Conservation (phyloP, 306 rosid species). For the Vigna reflexopilosa region DNA sequence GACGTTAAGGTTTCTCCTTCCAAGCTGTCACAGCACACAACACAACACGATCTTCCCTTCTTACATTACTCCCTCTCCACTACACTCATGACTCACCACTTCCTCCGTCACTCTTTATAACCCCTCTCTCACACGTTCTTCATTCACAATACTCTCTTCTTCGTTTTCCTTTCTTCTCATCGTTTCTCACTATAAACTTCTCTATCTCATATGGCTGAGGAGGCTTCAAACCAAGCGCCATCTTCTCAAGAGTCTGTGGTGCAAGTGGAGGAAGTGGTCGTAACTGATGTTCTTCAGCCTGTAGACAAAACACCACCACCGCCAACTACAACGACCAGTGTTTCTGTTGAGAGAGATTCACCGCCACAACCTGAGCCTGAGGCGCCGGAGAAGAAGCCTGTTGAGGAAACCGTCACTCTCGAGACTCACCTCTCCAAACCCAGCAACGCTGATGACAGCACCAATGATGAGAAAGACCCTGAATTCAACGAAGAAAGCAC, state of each 20-base stretch:
- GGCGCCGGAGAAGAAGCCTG: constrained; percentile 34
- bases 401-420: constrained; percentile 38
- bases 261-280: constrained; percentile 40
- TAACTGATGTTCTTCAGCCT: constrained; percentile 49
- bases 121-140: neutral
- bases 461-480: constrained; percentile 41
- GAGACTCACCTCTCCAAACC: constrained; percentile 50
- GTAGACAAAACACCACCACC: constrained; percentile 29
- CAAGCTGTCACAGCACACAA: constrained; percentile 45
- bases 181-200: neutral
- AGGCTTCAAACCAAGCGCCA: constrained; percentile 22
- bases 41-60: constrained; percentile 25
- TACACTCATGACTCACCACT: constrained; percentile 20
- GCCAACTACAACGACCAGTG: neutral
- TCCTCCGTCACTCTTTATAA: constrained; percentile 36
- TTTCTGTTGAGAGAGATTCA: constrained; percentile 19
- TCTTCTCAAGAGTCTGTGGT: constrained; percentile 36
- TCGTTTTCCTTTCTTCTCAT: neutral
- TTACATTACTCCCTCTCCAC: constrained; percentile 5
- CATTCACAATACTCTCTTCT: neutral
- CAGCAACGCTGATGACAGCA: neutral
- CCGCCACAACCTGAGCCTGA: constrained; percentile 14
- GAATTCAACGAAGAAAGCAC: constrained; percentile 67
- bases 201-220: constrained; percentile 50
- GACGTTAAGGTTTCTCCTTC: constrained; percentile 13